Percentiles rank a stretch among this genome's conserved stretches.
These are phyloP conservation scores for Beauveria australis DNA, from an alignment of 2,329 filamentous ascomycete species.

Conservation along the genomic window DNA sequence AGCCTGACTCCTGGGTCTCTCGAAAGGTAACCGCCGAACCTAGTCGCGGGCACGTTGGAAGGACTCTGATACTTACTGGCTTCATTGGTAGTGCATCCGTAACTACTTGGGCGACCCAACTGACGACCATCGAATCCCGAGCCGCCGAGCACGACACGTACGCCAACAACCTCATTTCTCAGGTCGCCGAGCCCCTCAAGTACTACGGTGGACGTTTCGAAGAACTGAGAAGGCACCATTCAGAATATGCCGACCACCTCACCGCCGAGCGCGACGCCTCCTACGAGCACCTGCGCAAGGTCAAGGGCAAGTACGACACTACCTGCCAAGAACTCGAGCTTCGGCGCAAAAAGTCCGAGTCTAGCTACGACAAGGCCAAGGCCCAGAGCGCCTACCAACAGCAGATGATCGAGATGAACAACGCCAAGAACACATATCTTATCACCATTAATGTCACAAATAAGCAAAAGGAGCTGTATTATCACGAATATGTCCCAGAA, in stretches of 20 bases:
- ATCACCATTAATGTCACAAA: constrained; percentile 96
- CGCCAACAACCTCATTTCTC: constrained; percentile 65
- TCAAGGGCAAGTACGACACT: constrained; percentile 86
- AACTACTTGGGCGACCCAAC: constrained; percentile 92
- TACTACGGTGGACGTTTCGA: constrained; percentile 68
- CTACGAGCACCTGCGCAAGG: constrained; percentile 80
- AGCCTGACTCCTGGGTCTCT: constrained; percentile 90
- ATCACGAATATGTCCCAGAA: constrained; percentile 92
- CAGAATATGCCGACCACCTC: constrained; percentile 79
- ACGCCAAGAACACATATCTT: constrained; percentile 95
- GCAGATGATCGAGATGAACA: constrained; percentile 91
- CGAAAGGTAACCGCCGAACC: constrained; percentile 54
- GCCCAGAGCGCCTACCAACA: constrained; percentile 87
- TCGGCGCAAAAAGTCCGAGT: constrained; percentile 88
- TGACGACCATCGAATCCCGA: constrained; percentile 79
- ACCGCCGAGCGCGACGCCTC: constrained; percentile 81
- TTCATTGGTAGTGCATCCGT: constrained; percentile 63
- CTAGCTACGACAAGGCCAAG: constrained; percentile 88
- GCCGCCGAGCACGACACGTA: constrained; percentile 86
- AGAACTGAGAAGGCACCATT: constrained; percentile 84
- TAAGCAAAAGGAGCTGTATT: constrained; percentile 95
- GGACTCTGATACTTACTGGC: background rate
- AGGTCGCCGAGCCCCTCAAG: constrained; percentile 83
- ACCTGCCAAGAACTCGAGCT: constrained; percentile 92
- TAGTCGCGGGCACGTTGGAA: background rate